phyloP scores from a whole-genome alignment of 129 eudicot genomes.

The carrot (Daucus carota) region DH1_v3.0 NC_030387.2:23676501-23677000 shows the following conservation, averaged over 20 bases:
- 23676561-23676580: neutral
- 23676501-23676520: conserved; percentile 93
- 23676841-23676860: neutral
- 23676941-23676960: no score
- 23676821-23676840: neutral
- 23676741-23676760: neutral
- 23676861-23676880: neutral
- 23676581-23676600: neutral
- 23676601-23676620: neutral
- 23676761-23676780: neutral
- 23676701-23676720: neutral
- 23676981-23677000: no score
- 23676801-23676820: neutral
- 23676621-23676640: neutral
- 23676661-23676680: neutral
- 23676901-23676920: no score
- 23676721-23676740: neutral
- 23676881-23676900: neutral
- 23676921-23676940: no score
- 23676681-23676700: neutral
- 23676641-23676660: neutral
- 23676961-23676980: no score
- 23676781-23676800: neutral
- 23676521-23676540: conserved; percentile 87
- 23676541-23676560: conserved; percentile 59